A percentile compares a stretch with the other conserved stretches of the same genome.
phyloP scores from a whole-genome alignment of 2,329 filamentous ascomycete genomes.

The Phialophora chinensis region DNA sequence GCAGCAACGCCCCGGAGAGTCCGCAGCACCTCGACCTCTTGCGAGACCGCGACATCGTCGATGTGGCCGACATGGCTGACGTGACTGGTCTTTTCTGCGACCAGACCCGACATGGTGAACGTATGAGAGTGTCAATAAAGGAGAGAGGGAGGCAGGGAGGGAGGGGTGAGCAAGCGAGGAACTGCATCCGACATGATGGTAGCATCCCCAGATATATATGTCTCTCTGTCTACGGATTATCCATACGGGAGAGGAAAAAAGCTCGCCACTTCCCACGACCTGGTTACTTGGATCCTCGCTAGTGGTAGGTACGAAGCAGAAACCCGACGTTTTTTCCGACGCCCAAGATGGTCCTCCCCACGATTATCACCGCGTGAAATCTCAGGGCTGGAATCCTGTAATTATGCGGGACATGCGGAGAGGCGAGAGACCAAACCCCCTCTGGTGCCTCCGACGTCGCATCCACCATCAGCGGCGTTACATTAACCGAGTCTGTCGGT shows the following conservation, averaged over 20 bases:
- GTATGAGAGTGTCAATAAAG: neutral
- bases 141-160: neutral
- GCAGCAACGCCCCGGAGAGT: slow-evolving; percentile 5
- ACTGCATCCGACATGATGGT: neutral
- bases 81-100: neutral
- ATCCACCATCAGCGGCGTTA: neutral
- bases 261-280: neutral
- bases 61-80: neutral
- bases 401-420: neutral
- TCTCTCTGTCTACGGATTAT: neutral
- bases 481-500: neutral
- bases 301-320: neutral
- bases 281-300: neutral
- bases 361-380: neutral
- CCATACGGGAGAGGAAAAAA: neutral
- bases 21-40: slow-evolving; percentile 9
- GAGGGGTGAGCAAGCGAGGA: neutral
- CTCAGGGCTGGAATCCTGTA: neutral
- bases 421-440: neutral
- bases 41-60: slow-evolving; percentile 1
- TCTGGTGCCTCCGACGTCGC: neutral
- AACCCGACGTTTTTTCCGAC: slow-evolving; percentile 15
- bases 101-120: neutral
- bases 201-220: neutral
- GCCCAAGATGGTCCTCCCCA: neutral